Conservation (phyloP, 140 eudicot genomes). For the Ambrosia hybrid region DNA sequence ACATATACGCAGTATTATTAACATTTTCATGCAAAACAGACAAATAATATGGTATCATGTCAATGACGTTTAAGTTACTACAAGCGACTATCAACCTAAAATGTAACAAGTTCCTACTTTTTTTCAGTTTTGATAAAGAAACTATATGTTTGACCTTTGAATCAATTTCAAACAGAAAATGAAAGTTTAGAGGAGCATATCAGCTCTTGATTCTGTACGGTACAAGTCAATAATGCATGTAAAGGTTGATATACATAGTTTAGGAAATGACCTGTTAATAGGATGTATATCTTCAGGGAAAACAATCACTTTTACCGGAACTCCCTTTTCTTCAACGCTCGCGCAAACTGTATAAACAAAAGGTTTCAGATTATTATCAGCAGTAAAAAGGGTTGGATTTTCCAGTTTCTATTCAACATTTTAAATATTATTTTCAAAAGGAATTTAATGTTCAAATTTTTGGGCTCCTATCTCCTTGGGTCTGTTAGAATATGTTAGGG, state of each 20-base stretch:
- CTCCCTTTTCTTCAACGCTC: constrained; percentile 86
- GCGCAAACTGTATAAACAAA: constrained; percentile 57
- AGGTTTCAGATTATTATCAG: constrained; percentile 1
- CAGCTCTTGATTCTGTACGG: not conserved
- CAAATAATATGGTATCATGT: not conserved
- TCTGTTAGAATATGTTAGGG: not conserved
- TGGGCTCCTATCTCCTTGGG: not conserved
- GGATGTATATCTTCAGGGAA: constrained; percentile 80
- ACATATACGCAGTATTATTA: not conserved
- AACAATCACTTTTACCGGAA: constrained; percentile 62
- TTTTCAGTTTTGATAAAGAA: not conserved
- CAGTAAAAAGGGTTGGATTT: not conserved
- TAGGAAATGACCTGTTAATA: constrained; percentile 50
- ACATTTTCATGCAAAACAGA: too few species aligned
- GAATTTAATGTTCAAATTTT: not conserved
- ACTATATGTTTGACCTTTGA: not conserved
- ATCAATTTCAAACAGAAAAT: constrained; percentile 6
- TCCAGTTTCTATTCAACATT: not conserved
- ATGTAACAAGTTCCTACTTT: not conserved
- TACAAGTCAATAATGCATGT: not conserved
- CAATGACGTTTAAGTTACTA: not conserved
- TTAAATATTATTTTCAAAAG: not conserved
- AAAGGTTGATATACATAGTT: not conserved
- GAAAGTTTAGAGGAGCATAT: not conserved
- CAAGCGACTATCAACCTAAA: not conserved